Conservation (phyloP, 352 stramenopile genomes). For the Pythium guiyangense region DNA sequence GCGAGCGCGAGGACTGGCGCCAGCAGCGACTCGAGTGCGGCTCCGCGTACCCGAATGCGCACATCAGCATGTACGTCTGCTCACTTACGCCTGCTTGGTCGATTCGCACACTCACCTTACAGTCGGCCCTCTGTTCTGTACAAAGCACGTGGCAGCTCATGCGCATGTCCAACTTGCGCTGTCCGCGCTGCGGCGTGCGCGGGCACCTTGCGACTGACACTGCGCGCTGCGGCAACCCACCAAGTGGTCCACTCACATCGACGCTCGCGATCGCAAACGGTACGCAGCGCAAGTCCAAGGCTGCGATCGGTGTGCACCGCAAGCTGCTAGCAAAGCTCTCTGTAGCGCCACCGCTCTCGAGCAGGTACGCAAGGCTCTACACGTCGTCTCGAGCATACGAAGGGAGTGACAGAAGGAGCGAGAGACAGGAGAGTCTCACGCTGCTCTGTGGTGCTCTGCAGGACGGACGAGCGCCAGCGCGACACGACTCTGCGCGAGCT, state of each 20-base stretch:
- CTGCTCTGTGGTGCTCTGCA: neutral
- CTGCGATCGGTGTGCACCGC: neutral
- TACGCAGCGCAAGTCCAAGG: conserved; percentile 6
- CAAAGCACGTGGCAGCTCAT: conserved; percentile 69
- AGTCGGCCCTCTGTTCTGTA: neutral
- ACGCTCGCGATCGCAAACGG: conserved; percentile 1
- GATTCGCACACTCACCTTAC: neutral
- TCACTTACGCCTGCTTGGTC: neutral
- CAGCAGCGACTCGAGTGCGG: conserved; percentile 69
- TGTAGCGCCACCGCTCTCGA: neutral
- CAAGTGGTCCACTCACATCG: conserved; percentile 11
- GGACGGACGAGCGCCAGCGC: conserved; percentile 1
- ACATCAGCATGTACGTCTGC: conserved; percentile 58
- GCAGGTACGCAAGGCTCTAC: neutral
- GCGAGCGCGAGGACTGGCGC: conserved; percentile 66
- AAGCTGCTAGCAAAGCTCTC: conserved; percentile 6
- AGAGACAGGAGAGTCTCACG: neutral
- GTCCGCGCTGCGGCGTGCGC: conserved; percentile 47
- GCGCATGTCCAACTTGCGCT: conserved; percentile 66
- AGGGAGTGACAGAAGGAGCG: no score
- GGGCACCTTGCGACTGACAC: conserved; percentile 50
- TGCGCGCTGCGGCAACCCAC: conserved; percentile 31
- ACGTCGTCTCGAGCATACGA: no score
- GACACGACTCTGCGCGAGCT: conserved; percentile 33
- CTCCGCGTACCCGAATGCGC: conserved; percentile 57